phyloP scores from a whole-genome alignment of 2,329 filamentous ascomycete genomes.

The Ascochyta pisi region DNA sequence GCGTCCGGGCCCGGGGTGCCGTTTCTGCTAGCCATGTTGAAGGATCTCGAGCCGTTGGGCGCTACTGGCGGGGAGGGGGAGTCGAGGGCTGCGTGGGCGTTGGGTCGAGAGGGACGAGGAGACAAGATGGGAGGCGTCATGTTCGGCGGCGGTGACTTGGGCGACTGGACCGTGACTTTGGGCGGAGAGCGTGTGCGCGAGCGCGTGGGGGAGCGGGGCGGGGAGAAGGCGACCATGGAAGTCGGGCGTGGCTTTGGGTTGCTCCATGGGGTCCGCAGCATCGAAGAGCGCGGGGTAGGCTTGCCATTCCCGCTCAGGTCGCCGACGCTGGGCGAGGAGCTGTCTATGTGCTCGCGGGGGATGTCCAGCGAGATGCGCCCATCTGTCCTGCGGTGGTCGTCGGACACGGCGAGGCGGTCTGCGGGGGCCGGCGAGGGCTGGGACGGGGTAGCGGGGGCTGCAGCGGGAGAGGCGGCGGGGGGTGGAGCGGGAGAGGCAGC shows the following conservation, averaged over 20 bases:
- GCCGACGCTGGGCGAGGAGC: constrained; percentile 34
- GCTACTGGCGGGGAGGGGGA: constrained; percentile 23
- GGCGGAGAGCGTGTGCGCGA: constrained; percentile 63
- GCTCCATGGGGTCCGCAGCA: constrained; percentile 43
- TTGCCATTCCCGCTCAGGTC: constrained; percentile 48
- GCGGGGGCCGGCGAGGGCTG: constrained; percentile 42
- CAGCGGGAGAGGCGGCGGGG: too few relatives aligned
- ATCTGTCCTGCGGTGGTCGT: constrained; percentile 40
- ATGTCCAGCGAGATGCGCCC: constrained; percentile 53
- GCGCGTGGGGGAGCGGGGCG: constrained; percentile 55
- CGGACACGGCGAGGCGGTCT: constrained; percentile 38
- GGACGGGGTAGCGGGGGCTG: constrained; percentile 28
- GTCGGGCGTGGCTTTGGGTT: constrained; percentile 51
- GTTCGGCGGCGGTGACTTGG: constrained; percentile 66
- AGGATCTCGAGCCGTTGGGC: constrained; percentile 37
- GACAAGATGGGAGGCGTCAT: constrained; percentile 38
- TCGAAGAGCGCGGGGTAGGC: constrained; percentile 47
- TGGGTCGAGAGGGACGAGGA: constrained; percentile 42
- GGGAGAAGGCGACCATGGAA: constrained; percentile 58
- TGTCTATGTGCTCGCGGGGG: constrained; percentile 40
- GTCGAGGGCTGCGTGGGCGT: constrained; percentile 35
- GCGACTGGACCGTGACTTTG: constrained; percentile 72
- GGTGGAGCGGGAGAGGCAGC: constrained; percentile 24
- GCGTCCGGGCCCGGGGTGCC: constrained; percentile 52
- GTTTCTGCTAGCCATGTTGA: constrained; percentile 49